Base-by-base conservation (phyloP, 1,139 yeast genomes). In the Petasospora fabianii region DNA sequence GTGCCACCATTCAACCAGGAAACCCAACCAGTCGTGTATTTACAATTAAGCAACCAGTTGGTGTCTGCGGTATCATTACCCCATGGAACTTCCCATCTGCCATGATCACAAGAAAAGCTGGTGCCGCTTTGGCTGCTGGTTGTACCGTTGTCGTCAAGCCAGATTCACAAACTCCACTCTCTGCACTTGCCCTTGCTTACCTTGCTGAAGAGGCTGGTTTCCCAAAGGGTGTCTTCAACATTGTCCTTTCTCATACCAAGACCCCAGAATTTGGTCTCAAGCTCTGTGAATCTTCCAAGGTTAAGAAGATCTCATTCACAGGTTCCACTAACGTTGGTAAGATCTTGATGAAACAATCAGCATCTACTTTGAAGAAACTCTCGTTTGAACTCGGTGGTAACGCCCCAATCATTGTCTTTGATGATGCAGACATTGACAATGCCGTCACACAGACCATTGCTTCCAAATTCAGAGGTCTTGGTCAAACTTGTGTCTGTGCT, bases 51-150 rank as follows among this genome's bases (percentile, higher is more conserved):
- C 88, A 84, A 59, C 95, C 96, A 13, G 73, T 90, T 38, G 97
- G 97, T 16, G 95, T 86, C 2, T 86, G 92, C 54, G 96, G 95
- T 21, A 77, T 90, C 44, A 70, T 90, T 52, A 86, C 96, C 5
- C 97, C 97, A 15, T 90, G 97, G 97, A 90, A 90, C 62, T 90
- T 90, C 66, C 97, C 97, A 14, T 71, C 83, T 38, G 95, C 96
- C 6, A 90, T 90, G 97, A 85, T 90, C 46, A 78, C 96, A 2
- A 73, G 97, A 53, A 90, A 90, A 61, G 73, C 84, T 36, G 96
- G 87, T 21, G 96, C 97, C 21, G 96, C 96, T 1, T 56, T 87
- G 16, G 96, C 97, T 14, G 90, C 94, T 9, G 97, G 97, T 2
- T 90, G 97, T 63, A 83, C 97, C 1, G 71, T 86, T 3, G 90